Conservation (phyloP, 2,329 filamentous ascomycete species). For the Aspergillus fumigatiaffinis region DNA sequence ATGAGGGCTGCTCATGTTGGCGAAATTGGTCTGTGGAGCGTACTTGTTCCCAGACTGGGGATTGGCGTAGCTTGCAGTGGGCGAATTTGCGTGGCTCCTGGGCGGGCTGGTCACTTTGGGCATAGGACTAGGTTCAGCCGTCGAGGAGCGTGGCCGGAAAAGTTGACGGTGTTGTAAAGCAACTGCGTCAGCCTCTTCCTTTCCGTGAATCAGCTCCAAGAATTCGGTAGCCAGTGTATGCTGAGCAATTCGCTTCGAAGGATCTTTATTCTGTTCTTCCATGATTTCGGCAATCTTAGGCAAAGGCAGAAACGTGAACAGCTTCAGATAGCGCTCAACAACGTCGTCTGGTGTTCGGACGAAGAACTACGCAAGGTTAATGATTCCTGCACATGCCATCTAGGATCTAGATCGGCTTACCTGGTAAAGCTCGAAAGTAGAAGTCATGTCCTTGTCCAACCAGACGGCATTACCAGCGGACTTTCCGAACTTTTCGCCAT, state of each 20-base stretch:
- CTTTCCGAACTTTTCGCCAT: conserved; percentile 91
- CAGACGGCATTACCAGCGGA: conserved; percentile 90
- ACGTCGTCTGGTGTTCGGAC: conserved; percentile 76
- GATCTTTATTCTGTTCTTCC: conserved; percentile 62
- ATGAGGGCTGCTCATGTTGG: conserved; percentile 35
- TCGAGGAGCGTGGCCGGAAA: conserved; percentile 34
- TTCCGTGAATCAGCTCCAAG: conserved; percentile 72
- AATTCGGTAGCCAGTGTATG: conserved; percentile 81
- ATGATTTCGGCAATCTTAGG: conserved; percentile 65
- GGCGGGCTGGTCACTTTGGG: conserved; percentile 16
- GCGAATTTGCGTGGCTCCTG: conserved; percentile 17
- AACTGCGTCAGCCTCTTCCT: conserved; percentile 59
- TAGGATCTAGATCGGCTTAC: conserved; percentile 32
- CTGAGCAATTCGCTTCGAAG: conserved; percentile 72
- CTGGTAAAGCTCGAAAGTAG: conserved; percentile 78
- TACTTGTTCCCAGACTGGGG: conserved; percentile 35
- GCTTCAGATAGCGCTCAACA: conserved; percentile 74
- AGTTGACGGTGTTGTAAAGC: conserved; percentile 53
- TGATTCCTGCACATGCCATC: neutral
- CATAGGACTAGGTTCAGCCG: conserved; percentile 31
- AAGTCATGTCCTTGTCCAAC: conserved; percentile 79
- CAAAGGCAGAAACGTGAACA: conserved; percentile 84
- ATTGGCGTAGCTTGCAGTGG: conserved; percentile 23
- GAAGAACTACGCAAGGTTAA: conserved; percentile 62
- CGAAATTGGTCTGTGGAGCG: conserved; percentile 37